Percentiles rank a stretch among this genome's conserved stretches.
These are phyloP conservation scores for Colletotrichum phormii DNA, from an alignment of 2,329 filamentous ascomycete species.

Conservation along the genomic window DNA sequence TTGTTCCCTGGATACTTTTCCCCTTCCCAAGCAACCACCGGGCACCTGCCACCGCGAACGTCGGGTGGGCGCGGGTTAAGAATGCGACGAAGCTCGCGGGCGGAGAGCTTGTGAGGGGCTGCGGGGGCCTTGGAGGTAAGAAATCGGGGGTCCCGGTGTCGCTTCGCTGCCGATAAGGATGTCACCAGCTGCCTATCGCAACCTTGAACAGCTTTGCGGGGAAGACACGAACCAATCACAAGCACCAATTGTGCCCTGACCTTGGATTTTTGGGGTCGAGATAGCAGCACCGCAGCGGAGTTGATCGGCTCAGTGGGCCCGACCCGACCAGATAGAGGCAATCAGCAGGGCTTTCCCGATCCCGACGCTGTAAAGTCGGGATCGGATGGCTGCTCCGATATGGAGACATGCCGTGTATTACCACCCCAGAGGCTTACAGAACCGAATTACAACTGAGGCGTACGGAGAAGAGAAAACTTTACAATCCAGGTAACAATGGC, in stretches of 20 bases:
- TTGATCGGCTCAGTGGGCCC: slow-evolving; percentile 13
- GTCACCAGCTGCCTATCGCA: slow-evolving; percentile 15
- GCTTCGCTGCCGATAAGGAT: slow-evolving; percentile 8
- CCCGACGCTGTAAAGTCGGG: slow-evolving; percentile 22
- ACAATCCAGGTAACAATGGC: background rate
- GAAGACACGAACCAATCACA: slow-evolving; percentile 21
- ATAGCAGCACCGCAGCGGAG: slow-evolving; percentile 1
- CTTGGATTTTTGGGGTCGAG: background rate
- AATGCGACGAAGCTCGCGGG: slow-evolving; percentile 7
- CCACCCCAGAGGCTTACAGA: background rate
- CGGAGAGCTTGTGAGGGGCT: slow-evolving; percentile 32
- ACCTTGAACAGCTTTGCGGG: slow-evolving; percentile 19
- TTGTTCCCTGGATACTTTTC: slow-evolving; percentile 11
- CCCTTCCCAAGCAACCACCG: background rate
- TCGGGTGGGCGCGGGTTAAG: slow-evolving; percentile 34
- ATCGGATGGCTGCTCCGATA: slow-evolving; percentile 16
- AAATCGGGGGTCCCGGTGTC: background rate
- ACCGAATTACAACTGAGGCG: background rate
- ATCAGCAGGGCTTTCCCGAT: slow-evolving; percentile 14
- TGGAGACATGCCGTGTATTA: background rate
- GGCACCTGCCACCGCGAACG: background rate
- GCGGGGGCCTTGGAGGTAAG: background rate
- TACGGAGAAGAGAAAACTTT: background rate
- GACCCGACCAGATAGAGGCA: slow-evolving; percentile 4
- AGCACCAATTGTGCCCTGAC: slow-evolving; percentile 4